Evolutionary conservation across 2,329 filamentous ascomycete species (phyloP).

Genomic region (Colletotrichum lupini): DNA sequence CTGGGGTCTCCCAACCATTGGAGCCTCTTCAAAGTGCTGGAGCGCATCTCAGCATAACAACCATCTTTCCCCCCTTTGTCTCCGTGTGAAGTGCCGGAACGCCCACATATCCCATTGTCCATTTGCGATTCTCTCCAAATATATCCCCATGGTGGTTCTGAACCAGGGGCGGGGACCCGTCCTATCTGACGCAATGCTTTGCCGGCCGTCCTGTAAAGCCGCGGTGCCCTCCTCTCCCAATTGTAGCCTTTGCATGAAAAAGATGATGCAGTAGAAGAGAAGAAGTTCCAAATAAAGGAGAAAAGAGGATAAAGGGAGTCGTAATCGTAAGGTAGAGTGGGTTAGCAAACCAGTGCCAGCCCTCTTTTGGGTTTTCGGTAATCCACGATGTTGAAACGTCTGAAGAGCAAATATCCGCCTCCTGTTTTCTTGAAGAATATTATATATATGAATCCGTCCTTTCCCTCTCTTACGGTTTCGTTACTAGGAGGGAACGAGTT

Average conservation of each 20-base stretch:
- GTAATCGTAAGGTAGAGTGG: constrained; percentile 20
- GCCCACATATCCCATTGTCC: background rate
- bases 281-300: background rate
- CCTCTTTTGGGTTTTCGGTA: background rate
- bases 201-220: constrained; percentile 10
- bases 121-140: background rate
- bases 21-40: background rate
- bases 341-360: constrained; percentile 18
- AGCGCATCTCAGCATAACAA: background rate
- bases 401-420: background rate
- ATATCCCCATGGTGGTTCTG: no score
- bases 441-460: background rate
- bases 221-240: background rate
- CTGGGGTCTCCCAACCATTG: background rate
- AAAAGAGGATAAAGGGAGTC: background rate
- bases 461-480: background rate
- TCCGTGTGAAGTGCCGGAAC: background rate
- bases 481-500: background rate
- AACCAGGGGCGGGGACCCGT: background rate
- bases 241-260: background rate
- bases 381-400: background rate
- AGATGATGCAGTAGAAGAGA: background rate
- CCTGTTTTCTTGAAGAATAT: background rate
- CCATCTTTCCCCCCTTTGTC: background rate
- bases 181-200: constrained; percentile 7